phyloP scores from a whole-genome alignment of 2,329 filamentous ascomycete genomes.

The Camptophora hylomeconis region DNA sequence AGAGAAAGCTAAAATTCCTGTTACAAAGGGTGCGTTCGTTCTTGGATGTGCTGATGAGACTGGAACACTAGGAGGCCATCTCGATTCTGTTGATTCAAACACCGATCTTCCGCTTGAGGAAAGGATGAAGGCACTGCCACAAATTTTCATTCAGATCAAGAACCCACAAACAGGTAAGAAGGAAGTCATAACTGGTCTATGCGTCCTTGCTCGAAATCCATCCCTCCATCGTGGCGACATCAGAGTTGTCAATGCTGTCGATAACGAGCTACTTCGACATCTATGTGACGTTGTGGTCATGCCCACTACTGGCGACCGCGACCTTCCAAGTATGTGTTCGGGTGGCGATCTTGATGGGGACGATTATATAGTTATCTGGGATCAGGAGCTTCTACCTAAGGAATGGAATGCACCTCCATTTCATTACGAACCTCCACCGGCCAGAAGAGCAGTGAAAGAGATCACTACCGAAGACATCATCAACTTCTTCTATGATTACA shows the following conservation, averaged over 20 bases:
- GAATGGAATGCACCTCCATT: conserved; percentile 65
- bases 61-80: conserved; percentile 58
- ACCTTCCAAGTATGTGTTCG: conserved; percentile 86
- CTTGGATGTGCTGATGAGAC: conserved; percentile 86
- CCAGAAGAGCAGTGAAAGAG: conserved; percentile 42
- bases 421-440: conserved; percentile 53
- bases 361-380: conserved; percentile 92
- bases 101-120: conserved; percentile 19
- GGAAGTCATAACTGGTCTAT: conserved; percentile 59
- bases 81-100: conserved; percentile 29
- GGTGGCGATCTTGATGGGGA: conserved; percentile 93
- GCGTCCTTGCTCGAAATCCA: conserved; percentile 79
- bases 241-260: conserved; percentile 71
- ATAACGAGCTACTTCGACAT: conserved; percentile 59
- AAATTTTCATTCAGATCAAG: conserved; percentile 80
- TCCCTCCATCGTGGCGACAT: conserved; percentile 89
- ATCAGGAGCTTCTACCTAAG: conserved; percentile 55
- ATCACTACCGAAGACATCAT: conserved; percentile 63
- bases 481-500: conserved; percentile 79
- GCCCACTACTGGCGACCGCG: conserved; percentile 67
- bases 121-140: conserved; percentile 49
- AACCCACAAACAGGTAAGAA: conserved; percentile 43
- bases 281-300: conserved; percentile 79
- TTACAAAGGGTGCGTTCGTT: conserved; percentile 75
- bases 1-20: conserved; percentile 74